A percentile compares a stretch with the other conserved stretches of the same genome.
Evolutionary conservation across 441 rosid genomes (phyloP).

Genomic region (Populus hybrid): DNA sequence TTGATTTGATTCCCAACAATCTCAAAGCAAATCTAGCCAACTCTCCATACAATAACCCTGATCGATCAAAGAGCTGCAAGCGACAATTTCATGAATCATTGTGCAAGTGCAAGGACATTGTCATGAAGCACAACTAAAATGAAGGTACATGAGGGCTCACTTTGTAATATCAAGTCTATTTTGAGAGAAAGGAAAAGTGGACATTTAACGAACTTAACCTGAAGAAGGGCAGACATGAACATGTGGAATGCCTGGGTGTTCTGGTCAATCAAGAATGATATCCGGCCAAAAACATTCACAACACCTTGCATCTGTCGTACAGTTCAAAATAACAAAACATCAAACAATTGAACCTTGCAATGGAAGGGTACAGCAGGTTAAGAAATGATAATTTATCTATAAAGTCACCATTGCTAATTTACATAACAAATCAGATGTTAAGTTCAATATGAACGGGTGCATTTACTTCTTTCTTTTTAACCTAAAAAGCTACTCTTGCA

Average conservation of each 20-base stretch:
- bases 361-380: background rate
- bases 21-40: conserved; percentile 90
- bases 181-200: background rate
- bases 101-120: background rate
- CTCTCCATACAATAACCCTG: conserved; percentile 86
- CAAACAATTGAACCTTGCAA: background rate
- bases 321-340: background rate
- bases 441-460: background rate
- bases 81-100: conserved; percentile 2
- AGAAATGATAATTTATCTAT: background rate
- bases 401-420: background rate
- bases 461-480: background rate
- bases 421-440: background rate
- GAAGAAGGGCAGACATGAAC: conserved; percentile 97
- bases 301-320: conserved; percentile 87
- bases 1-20: conserved; percentile 74
- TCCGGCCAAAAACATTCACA: conserved; percentile 86
- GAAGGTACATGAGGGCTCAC: background rate
- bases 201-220: conserved; percentile 41
- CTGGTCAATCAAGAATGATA: conserved; percentile 88
- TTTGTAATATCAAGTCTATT: background rate
- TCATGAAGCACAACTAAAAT: background rate
- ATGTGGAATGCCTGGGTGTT: conserved; percentile 95
- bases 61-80: conserved; percentile 84
- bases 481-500: background rate